Evolutionary conservation across 768 basidiomycete species (phyloP).

Genomic region (Trametes sanguinea): DNA sequence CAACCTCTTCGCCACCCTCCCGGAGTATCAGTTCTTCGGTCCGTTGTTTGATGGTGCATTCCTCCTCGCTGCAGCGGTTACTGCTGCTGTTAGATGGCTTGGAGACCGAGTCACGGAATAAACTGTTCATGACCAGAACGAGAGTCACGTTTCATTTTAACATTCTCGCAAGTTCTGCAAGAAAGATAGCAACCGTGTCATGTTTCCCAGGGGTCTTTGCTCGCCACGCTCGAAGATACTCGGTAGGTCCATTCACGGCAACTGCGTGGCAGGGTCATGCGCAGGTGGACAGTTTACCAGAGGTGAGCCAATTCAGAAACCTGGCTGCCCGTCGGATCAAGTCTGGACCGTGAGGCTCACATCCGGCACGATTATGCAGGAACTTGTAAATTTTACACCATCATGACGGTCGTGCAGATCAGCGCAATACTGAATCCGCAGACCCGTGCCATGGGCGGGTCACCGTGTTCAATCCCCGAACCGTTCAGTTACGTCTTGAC

Average conservation of each 20-base stretch:
- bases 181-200: too few species aligned
- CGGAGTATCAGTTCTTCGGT: slow-evolving; percentile 73
- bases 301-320: too few species aligned
- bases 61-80: slow-evolving; percentile 55
- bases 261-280: too few species aligned
- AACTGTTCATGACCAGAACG: not conserved
- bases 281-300: too few species aligned
- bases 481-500: not conserved
- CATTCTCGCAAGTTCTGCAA: not conserved
- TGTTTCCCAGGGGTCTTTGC: too few species aligned
- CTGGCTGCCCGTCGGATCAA: too few species aligned
- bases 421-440: not conserved
- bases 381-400: not conserved
- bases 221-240: too few species aligned
- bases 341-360: too few species aligned
- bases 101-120: slow-evolving; percentile 34
- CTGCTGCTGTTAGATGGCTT: slow-evolving; percentile 55
- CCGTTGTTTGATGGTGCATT: slow-evolving; percentile 75
- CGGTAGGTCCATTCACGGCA: too few species aligned
- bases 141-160: not conserved
- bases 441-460: not conserved
- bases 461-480: not conserved
- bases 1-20: slow-evolving; percentile 73
- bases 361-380: not conserved
- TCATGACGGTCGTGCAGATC: not conserved